These are phyloP conservation scores for Lablab purpureus DNA, from an alignment of 306 rosid species.

Conservation along the genomic window DNA sequence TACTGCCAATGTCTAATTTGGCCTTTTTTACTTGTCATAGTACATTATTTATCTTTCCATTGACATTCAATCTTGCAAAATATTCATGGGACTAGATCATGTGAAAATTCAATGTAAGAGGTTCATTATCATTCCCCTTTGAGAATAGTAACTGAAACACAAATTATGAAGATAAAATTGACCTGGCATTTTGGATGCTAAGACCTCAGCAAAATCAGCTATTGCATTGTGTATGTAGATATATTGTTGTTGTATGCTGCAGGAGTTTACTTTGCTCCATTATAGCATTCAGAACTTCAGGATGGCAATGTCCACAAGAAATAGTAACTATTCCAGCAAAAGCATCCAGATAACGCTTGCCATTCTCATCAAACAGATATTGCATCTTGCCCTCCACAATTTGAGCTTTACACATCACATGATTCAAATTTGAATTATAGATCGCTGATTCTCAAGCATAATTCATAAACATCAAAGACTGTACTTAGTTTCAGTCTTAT, in stretches of 20 bases:
- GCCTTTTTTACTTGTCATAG: not conserved
- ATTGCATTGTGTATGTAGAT: conserved; percentile 74
- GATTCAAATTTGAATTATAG: conserved; percentile 18
- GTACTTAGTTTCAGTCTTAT: no score
- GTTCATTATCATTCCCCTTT: not conserved
- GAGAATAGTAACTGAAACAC: not conserved
- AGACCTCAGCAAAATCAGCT: conserved; percentile 75
- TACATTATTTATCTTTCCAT: not conserved
- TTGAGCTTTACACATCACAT: conserved; percentile 49
- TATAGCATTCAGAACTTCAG: conserved; percentile 60
- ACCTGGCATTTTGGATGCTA: conserved; percentile 80
- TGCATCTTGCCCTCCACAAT: conserved; percentile 85
- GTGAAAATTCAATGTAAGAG: not conserved
- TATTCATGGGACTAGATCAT: not conserved
- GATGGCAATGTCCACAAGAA: conserved; percentile 79
- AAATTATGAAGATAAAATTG: not conserved
- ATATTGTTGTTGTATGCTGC: conserved; percentile 76
- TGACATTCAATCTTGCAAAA: not conserved
- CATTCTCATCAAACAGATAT: conserved; percentile 70
- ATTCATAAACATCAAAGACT: not conserved
- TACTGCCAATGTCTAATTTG: not conserved
- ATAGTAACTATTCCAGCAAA: conserved; percentile 79
- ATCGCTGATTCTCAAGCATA: not conserved
- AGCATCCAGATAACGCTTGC: conserved; percentile 76
- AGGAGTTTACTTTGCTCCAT: conserved; percentile 71